Percentiles rank a stretch among this genome's conserved stretches.
Evolutionary conservation across 768 basidiomycete genomes (phyloP).

Genomic region (Lactarius pseudohatsudake): DNA sequence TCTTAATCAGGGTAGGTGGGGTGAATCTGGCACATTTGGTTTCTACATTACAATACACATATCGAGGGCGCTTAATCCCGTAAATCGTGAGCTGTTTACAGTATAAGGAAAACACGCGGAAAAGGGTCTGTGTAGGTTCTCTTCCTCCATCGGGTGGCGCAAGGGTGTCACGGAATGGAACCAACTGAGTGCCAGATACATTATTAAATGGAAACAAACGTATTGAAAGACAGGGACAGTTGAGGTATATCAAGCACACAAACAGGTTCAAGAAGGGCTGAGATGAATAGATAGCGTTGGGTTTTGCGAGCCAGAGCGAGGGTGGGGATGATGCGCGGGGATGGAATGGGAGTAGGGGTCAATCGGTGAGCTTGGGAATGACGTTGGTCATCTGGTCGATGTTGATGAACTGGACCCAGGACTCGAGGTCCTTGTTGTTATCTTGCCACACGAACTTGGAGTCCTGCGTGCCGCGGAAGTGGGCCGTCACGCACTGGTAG

Average conservation of each 20-base stretch:
- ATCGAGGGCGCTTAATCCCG: constrained; percentile 14
- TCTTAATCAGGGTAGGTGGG: neutral
- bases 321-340: no score
- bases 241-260: constrained; percentile 27
- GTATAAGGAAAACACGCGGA: neutral
- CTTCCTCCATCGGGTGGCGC: constrained; percentile 10
- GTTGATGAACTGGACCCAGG: constrained; percentile 83
- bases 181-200: neutral
- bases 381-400: constrained; percentile 82
- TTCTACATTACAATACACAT: constrained; percentile 15
- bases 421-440: constrained; percentile 62
- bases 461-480: constrained; percentile 66
- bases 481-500: constrained; percentile 77
- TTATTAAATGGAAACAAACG: constrained; percentile 14
- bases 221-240: neutral
- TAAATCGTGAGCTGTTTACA: constrained; percentile 6
- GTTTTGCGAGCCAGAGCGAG: neutral
- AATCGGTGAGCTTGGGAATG: constrained; percentile 71
- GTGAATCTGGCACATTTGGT: constrained; percentile 5
- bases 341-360: neutral
- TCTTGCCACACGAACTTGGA: constrained; percentile 74
- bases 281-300: constrained; percentile 10
- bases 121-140: neutral
- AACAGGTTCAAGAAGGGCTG: constrained; percentile 4
- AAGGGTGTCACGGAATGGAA: constrained; percentile 23